Evolutionary conservation across 2,329 filamentous ascomycete genomes (phyloP).

Genomic region (Escovopsis weberi): DNA sequence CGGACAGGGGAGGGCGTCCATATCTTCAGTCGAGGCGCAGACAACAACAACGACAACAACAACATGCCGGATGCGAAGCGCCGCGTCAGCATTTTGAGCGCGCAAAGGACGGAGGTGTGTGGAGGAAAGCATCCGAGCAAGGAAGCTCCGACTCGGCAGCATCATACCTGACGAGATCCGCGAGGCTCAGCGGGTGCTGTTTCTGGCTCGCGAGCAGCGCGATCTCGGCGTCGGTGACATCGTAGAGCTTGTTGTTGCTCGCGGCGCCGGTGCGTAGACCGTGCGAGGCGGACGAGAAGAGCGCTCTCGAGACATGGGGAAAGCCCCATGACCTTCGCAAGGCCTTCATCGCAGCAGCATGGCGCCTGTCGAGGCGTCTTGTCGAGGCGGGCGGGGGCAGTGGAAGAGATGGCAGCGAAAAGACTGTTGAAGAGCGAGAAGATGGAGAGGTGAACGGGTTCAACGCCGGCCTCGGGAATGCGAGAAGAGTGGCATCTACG

Average conservation of each 20-base stretch:
- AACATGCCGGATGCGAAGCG: neutral
- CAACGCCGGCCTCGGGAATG: neutral
- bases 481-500: neutral
- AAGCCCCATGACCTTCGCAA: conserved; percentile 6
- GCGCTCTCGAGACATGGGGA: conserved; percentile 3
- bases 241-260: conserved; percentile 5
- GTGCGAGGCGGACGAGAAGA: neutral
- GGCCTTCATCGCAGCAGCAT: conserved; percentile 12
- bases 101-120: neutral
- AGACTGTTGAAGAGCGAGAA: neutral
- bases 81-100: neutral
- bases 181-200: conserved; percentile 68
- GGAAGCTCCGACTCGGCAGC: neutral
- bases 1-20: conserved; percentile 72
- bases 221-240: conserved; percentile 59
- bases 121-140: neutral
- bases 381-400: too few species aligned
- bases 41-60: neutral
- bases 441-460: neutral
- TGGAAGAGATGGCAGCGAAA: too few species aligned
- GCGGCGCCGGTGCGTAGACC: conserved; percentile 8
- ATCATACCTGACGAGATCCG: conserved; percentile 71
- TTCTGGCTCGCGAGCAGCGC: conserved; percentile 61
- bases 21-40: conserved; percentile 26
- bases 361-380: neutral